Percentiles rank a stretch among this genome's conserved stretches.
phyloP scores from a whole-genome alignment of 179 eudicot species.

The Patellifolia procumbens region DNA sequence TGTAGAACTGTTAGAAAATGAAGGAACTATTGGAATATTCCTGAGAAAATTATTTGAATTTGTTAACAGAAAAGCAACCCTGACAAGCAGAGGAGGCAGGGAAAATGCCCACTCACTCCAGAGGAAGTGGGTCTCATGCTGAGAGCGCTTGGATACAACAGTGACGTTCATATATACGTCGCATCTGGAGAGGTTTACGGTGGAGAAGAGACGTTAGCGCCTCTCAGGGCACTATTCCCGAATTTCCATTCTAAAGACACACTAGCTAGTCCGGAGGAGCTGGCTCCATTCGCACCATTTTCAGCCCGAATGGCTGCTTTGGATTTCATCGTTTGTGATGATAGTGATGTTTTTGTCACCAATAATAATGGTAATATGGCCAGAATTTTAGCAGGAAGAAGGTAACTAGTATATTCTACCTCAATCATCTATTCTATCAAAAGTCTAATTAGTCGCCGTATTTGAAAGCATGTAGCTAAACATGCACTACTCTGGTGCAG shows the following conservation, averaged over 20 bases:
- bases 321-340: constrained; percentile 81
- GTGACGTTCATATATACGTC: constrained; percentile 72
- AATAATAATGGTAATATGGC: constrained; percentile 97
- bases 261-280: constrained; percentile 61
- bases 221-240: constrained; percentile 76
- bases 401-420: constrained; percentile 39
- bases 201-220: constrained; percentile 73
- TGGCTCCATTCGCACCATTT: constrained; percentile 61
- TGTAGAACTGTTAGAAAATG: background rate
- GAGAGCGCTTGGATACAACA: constrained; percentile 69
- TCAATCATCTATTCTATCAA: background rate
- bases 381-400: constrained; percentile 80
- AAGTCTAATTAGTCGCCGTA: background rate
- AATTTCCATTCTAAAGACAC: constrained; percentile 73
- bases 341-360: constrained; percentile 83
- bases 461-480: constrained; percentile 10
- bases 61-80: constrained; percentile 63
- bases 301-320: constrained; percentile 93
- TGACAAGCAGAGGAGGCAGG: constrained; percentile 80
- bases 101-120: constrained; percentile 84
- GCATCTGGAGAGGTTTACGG: constrained; percentile 92
- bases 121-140: constrained; percentile 92
- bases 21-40: background rate
- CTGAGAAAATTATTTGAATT: constrained; percentile 5
- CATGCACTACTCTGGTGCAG: constrained; percentile 38